Evolutionary conservation across 371 early-diverging fungal genomes (phyloP).

Genomic region (Mortierella sp.): DNA sequence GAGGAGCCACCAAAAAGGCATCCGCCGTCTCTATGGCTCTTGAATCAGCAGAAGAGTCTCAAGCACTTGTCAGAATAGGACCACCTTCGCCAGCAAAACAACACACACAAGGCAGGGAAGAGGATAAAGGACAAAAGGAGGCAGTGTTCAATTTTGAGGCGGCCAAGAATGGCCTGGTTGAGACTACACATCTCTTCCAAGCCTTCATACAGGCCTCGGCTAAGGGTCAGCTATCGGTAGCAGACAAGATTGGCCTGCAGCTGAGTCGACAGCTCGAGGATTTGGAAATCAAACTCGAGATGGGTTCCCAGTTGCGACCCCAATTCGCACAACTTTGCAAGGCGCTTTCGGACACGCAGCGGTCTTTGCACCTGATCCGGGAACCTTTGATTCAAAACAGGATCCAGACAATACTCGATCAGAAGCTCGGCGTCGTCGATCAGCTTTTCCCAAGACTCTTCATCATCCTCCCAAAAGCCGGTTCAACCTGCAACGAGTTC

Average conservation of each 20-base stretch:
- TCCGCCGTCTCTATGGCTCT: not conserved
- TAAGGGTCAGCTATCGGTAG: slow-evolving; percentile 19
- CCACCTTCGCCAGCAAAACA: too few species aligned
- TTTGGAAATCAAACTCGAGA: slow-evolving; percentile 13
- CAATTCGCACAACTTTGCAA: slow-evolving; percentile 20
- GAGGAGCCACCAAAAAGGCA: not conserved
- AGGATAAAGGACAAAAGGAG: not conserved
- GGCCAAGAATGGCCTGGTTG: slow-evolving; percentile 9
- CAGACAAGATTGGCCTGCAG: slow-evolving; percentile 30
- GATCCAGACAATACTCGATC: slow-evolving; percentile 11
- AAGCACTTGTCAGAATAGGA: not conserved
- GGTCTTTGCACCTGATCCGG: slow-evolving; percentile 8
- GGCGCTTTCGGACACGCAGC: slow-evolving; percentile 21
- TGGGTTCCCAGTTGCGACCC: slow-evolving; percentile 8
- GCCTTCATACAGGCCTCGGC: slow-evolving; percentile 23
- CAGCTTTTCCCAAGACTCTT: slow-evolving; percentile 12
- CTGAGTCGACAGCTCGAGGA: slow-evolving; percentile 14
- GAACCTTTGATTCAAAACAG: slow-evolving; percentile 14
- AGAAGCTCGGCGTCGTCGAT: slow-evolving; percentile 2
- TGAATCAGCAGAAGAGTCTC: too few species aligned
- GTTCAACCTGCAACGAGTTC: slow-evolving; percentile 5
- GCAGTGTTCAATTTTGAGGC: slow-evolving; percentile 10
- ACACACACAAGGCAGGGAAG: too few species aligned
- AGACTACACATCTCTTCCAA: slow-evolving; percentile 16
- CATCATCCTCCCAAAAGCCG: slow-evolving; percentile 8